Percentiles rank a stretch among this genome's conserved stretches.
Conservation (phyloP, 768 basidiomycete genomes). For the Termitomyces sp. region DNA sequence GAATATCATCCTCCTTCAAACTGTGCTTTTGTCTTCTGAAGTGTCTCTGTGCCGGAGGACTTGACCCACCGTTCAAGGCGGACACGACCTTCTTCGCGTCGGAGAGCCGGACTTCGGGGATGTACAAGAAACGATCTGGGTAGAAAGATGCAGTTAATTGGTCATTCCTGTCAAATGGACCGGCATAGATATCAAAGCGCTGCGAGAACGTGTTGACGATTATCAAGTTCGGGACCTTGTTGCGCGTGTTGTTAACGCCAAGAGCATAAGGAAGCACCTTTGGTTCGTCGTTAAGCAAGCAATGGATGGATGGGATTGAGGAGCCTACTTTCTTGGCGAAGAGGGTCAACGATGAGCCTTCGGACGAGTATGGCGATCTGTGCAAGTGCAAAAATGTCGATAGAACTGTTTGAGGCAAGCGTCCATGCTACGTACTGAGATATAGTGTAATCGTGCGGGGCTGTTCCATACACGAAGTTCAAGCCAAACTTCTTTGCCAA, state of each 20-base stretch:
- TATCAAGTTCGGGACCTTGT: constrained; percentile 53
- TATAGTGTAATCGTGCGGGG: constrained; percentile 73
- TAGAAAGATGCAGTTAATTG: constrained; percentile 74
- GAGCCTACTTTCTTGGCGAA: constrained; percentile 40
- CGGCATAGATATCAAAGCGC: constrained; percentile 62
- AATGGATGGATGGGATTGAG: background rate
- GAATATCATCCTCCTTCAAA: constrained; percentile 7
- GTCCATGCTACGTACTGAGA: constrained; percentile 35
- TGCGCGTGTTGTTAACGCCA: constrained; percentile 57
- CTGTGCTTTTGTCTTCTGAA: constrained; percentile 27
- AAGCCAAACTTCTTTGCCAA: constrained; percentile 61
- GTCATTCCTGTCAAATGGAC: constrained; percentile 76
- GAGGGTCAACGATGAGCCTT: constrained; percentile 52
- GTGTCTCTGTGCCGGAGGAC: background rate
- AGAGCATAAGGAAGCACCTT: constrained; percentile 53
- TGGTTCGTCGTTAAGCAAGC: background rate
- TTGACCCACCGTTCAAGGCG: constrained; percentile 36
- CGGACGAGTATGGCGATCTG: constrained; percentile 60
- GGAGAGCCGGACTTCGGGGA: constrained; percentile 45
- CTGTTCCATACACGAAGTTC: constrained; percentile 55
- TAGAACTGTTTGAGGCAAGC: background rate
- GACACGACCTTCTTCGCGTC: constrained; percentile 51
- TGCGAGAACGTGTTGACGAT: constrained; percentile 59
- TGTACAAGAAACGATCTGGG: constrained; percentile 54
- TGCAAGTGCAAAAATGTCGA: constrained; percentile 1